A percentile compares a stretch with the other conserved stretches of the same genome.
phyloP scores from a whole-genome alignment of 1,284 basidiomycete species.

The Cryptococcus neoformans region DNA sequence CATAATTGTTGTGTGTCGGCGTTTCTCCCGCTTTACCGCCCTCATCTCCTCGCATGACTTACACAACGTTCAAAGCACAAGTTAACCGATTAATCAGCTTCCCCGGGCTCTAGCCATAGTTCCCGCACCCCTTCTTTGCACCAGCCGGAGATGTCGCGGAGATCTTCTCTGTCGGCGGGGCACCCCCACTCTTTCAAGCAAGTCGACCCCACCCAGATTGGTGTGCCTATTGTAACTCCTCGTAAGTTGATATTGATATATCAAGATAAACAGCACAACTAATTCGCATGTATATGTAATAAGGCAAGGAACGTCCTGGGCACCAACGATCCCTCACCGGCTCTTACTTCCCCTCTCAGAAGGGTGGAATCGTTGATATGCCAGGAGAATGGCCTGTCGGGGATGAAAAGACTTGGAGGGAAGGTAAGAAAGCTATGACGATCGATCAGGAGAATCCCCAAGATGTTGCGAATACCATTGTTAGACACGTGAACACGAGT shows the following conservation, averaged over 20 bases:
- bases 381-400: conserved; percentile 82
- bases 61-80: no score
- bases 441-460: conserved; percentile 49
- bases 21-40: no score
- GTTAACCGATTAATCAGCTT: no score
- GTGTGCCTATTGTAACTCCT: conserved; percentile 40
- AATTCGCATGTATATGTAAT: not conserved
- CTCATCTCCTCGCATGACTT: no score
- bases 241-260: conserved; percentile 6
- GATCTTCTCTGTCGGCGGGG: conserved; percentile 38
- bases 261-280: not conserved
- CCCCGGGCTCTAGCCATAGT: conserved; percentile 5
- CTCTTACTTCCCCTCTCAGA: conserved; percentile 49
- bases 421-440: conserved; percentile 47
- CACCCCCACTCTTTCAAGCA: conserved; percentile 20
- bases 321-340: conserved; percentile 46
- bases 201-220: conserved; percentile 40
- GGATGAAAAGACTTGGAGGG: conserved; percentile 75
- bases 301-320: conserved; percentile 33
- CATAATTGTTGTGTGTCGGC: no score
- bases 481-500: conserved; percentile 78
- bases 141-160: conserved; percentile 41
- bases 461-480: conserved; percentile 70
- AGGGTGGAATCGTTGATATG: conserved; percentile 58
- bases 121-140: conserved; percentile 39